phyloP scores from a whole-genome alignment of 2,329 filamentous ascomycete genomes.

The Apiospora arundinis region DNA sequence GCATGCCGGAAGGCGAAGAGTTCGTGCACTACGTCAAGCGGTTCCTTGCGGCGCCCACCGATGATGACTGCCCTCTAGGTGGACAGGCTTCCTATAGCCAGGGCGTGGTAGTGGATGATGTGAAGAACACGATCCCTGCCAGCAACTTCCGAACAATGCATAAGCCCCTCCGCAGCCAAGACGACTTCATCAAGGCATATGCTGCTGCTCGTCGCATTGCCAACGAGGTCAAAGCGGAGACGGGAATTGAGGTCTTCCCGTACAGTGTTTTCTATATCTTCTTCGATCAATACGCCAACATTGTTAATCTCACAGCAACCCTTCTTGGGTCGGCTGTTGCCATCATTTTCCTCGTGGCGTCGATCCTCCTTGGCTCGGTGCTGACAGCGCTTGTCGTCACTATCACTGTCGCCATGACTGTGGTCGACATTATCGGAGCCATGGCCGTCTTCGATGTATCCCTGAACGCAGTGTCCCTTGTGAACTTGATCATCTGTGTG shows the following conservation, averaged over 20 bases:
- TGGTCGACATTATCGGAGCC: slow-evolving; percentile 91
- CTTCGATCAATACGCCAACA: slow-evolving; percentile 94
- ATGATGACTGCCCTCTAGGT: slow-evolving; percentile 83
- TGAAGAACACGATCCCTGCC: slow-evolving; percentile 72
- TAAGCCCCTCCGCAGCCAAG: slow-evolving; percentile 83
- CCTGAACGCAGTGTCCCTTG: slow-evolving; percentile 91
- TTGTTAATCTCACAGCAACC: slow-evolving; percentile 78
- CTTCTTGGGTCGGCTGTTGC: slow-evolving; percentile 83
- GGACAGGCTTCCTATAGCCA: slow-evolving; percentile 87
- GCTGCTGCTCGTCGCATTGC: slow-evolving; percentile 88
- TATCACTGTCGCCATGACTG: slow-evolving; percentile 87
- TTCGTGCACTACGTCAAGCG: slow-evolving; percentile 85
- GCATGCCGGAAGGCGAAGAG: slow-evolving; percentile 93
- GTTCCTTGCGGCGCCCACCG: slow-evolving; percentile 82
- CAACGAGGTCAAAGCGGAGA: slow-evolving; percentile 71
- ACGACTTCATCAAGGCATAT: slow-evolving; percentile 93
- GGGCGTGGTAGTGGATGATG: slow-evolving; percentile 78
- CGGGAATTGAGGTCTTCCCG: slow-evolving; percentile 85
- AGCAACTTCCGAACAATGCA: slow-evolving; percentile 94
- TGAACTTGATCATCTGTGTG: slow-evolving; percentile 96
- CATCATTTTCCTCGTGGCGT: slow-evolving; percentile 83
- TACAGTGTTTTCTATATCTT: slow-evolving; percentile 99
- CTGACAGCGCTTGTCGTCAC: slow-evolving; percentile 84
- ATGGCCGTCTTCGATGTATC: slow-evolving; percentile 91
- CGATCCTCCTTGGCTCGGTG: slow-evolving; percentile 81